These are phyloP conservation scores for Strigomonas oncopelti DNA, from an alignment of 208 protist species.

Conservation along the genomic window DNA sequence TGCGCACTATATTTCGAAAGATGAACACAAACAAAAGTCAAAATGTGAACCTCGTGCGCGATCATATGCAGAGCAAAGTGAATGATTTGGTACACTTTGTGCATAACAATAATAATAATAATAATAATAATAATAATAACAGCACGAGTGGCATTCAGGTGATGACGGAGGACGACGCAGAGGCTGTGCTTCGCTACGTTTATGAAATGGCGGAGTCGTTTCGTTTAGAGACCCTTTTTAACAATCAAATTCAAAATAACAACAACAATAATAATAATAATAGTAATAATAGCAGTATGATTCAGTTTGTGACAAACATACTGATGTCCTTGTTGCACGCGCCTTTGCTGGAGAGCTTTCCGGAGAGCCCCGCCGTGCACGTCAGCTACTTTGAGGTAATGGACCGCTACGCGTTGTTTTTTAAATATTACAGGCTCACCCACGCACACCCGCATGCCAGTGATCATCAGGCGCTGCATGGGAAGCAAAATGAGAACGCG, in stretches of 20 bases:
- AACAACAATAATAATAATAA: conserved; percentile 15
- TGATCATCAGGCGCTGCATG: too few relatives aligned
- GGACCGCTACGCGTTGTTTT: conserved; percentile 68
- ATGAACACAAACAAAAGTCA: not conserved
- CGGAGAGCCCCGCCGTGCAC: conserved; percentile 42
- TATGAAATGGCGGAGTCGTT: conserved; percentile 74
- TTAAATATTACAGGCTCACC: conserved; percentile 47
- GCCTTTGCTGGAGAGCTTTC: conserved; percentile 26
- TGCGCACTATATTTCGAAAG: not conserved
- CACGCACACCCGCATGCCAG: too few relatives aligned
- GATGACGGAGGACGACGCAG: conserved; percentile 19
- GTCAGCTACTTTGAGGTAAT: conserved; percentile 78
- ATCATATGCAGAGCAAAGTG: too few relatives aligned
- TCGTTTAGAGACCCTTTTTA: conserved; percentile 29
- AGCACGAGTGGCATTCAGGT: not conserved
- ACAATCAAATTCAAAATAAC: not conserved
- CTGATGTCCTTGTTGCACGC: conserved; percentile 43
- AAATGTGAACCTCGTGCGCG: not conserved
- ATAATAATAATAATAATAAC: conserved; percentile 9
- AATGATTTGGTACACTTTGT: not conserved
- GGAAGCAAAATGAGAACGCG: too few relatives aligned
- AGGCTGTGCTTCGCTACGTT: conserved; percentile 28
- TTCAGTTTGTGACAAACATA: conserved; percentile 30
- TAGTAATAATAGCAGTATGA: not conserved
- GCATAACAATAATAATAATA: conserved; percentile 9